Base-by-base conservation (phyloP, 345 rosid species). In the Cardamine occulta region DNA sequence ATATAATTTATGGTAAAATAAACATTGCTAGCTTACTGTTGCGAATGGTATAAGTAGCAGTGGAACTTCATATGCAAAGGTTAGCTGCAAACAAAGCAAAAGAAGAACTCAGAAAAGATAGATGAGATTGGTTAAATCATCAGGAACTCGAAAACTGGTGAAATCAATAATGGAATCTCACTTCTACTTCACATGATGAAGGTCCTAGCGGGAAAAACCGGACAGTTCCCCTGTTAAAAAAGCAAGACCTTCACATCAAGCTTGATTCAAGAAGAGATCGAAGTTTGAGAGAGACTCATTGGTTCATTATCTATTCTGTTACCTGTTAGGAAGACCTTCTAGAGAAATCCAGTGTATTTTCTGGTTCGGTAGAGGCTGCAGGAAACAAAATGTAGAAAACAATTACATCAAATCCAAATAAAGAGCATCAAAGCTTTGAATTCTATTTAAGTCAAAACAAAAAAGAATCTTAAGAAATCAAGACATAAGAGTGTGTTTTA, bases 11-110 rank as follows among this genome's bases (percentile, higher is more conserved):
- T 54, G 26, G 57, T 39, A 12, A 44, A 40, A 37, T 57, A 37
- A 34, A 48, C 76, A 70, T 45, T 59, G 72, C 88, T 61, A 3
- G 35, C 67, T 89, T 84, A 92, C 97, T 8, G 97, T 53, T 82
- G 97, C 94, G 40, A 95, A 86, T 9, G 97, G 99, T 52, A 23
- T 32, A 80, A 95, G 81, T 63, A 95, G 85, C 68, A 79, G 83
- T 9, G 99, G 99, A 78, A 95, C 96, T 76, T 95, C 97, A 31
- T 92, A 95, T 19, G 99, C 90, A 78, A 92, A 88, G 7, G 96
- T 95, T 58, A 95, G 88, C 99, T 95, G 94, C 75, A 79, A 81
- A 64, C 61, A n/a, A 68, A 68, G 68, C 44, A 68, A 28, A 32
- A 32, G 12, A 32, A 17, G 54, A 66, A 15, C 18, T 26, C 49